Evolutionary conservation across 2,329 filamentous ascomycete genomes (phyloP).

Genomic region (Helotiales sp.): DNA sequence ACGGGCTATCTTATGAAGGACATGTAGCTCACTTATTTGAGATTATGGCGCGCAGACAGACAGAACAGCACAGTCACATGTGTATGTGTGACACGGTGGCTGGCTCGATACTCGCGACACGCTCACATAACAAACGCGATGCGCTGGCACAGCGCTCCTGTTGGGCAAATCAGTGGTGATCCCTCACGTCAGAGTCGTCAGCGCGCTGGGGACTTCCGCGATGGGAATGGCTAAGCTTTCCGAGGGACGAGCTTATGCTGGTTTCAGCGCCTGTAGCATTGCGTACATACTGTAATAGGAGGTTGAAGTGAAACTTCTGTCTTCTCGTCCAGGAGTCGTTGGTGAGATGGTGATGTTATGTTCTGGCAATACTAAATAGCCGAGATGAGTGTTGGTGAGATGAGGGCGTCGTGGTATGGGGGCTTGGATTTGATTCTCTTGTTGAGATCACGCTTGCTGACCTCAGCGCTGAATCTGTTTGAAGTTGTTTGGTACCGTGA

Average conservation of each 20-base stretch:
- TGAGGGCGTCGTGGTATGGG: background rate
- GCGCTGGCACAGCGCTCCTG: conserved; percentile 2
- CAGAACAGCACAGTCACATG: too few relatives aligned
- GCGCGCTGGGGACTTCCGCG: background rate
- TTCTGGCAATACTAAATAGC: background rate
- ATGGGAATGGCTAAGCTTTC: conserved; percentile 7
- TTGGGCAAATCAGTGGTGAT: conserved; percentile 2
- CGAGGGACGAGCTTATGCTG: conserved; percentile 6
- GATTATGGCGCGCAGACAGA: background rate
- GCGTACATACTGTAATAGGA: background rate
- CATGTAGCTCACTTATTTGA: background rate
- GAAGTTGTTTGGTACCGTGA: background rate
- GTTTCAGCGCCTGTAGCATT: background rate
- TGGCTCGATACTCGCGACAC: conserved; percentile 4
- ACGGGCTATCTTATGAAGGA: background rate
- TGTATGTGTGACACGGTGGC: background rate
- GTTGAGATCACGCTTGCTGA: background rate
- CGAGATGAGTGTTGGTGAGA: background rate
- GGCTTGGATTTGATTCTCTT: background rate
- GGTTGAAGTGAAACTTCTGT: background rate
- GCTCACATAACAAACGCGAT: conserved; percentile 5
- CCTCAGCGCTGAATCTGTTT: background rate
- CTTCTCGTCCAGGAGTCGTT: background rate
- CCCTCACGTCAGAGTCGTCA: conserved; percentile 12
- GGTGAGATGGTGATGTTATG: background rate